Conservation (phyloP, 495 filamentous ascomycete genomes). For the Cercophora scortea region DNA sequence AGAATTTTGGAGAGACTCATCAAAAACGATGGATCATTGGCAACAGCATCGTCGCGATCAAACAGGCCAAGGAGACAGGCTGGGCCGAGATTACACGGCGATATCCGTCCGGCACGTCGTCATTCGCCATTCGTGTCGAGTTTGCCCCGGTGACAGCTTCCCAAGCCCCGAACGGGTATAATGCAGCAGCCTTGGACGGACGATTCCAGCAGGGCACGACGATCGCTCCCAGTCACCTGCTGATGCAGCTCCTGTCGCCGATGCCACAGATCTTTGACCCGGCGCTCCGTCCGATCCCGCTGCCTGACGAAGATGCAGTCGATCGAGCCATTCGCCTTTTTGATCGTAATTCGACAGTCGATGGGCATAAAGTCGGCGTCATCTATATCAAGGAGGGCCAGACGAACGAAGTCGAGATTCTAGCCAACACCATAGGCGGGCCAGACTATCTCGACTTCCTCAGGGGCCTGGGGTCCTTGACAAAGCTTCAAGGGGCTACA, state of each 20-base stretch:
- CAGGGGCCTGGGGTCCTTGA: conserved; percentile 69
- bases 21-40: conserved; percentile 83
- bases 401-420: conserved; percentile 68
- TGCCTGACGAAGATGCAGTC: conserved; percentile 78
- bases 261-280: conserved; percentile 51
- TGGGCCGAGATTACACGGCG: conserved; percentile 74
- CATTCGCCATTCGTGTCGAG: conserved; percentile 64
- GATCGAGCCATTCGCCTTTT: conserved; percentile 69
- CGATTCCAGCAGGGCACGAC: conserved; percentile 34
- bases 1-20: conserved; percentile 56
- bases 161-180: conserved; percentile 45
- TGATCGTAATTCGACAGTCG: conserved; percentile 83
- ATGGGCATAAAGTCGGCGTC: conserved; percentile 91
- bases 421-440: conserved; percentile 75
- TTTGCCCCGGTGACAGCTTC: conserved; percentile 61
- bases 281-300: conserved; percentile 61
- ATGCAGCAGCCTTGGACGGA: conserved; percentile 29
- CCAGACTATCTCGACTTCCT: conserved; percentile 81
- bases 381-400: conserved; percentile 86
- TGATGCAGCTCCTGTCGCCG: conserved; percentile 73
- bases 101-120: conserved; percentile 78
- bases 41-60: conserved; percentile 78
- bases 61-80: conserved; percentile 66
- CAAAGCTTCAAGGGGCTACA: conserved; percentile 66
- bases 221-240: conserved; percentile 73